These are phyloP conservation scores for Magnusiomyces tetraspermus DNA, from an alignment of 1,139 yeast genomes.

Conservation along the genomic window DNA sequence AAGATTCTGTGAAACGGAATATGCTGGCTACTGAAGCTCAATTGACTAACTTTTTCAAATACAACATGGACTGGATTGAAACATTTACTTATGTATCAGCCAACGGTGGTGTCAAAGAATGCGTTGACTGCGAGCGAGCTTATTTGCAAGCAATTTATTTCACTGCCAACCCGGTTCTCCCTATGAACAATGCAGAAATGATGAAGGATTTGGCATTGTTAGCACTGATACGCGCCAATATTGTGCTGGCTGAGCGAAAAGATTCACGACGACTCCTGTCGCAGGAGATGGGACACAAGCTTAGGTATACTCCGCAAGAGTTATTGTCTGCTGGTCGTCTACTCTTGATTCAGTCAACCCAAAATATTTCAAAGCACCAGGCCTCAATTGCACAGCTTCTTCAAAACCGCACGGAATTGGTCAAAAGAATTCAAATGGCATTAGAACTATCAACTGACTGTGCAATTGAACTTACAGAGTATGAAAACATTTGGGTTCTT, in stretches of 20 bases:
- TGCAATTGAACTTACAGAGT: neutral
- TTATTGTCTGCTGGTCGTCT: neutral
- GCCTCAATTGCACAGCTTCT: neutral
- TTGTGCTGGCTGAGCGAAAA: neutral
- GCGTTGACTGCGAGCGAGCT: neutral
- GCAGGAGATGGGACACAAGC: neutral
- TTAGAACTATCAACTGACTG: neutral
- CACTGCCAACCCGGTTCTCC: neutral
- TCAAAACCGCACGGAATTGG: neutral
- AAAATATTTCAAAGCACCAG: neutral
- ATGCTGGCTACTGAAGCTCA: neutral
- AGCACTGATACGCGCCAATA: neutral
- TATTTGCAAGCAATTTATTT: neutral
- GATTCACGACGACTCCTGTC: neutral
- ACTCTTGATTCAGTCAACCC: neutral
- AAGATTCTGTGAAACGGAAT: neutral
- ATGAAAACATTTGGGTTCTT: neutral
- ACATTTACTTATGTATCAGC: neutral
- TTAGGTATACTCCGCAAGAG: neutral
- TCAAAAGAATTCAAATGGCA: neutral
- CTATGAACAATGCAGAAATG: neutral
- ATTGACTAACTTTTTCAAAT: neutral
- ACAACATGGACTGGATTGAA: neutral
- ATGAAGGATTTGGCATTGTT: neutral
- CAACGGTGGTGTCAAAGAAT: neutral